Evolutionary conservation across 352 stramenopile genomes (phyloP).

Genomic region (Albugo laibachii): DNA sequence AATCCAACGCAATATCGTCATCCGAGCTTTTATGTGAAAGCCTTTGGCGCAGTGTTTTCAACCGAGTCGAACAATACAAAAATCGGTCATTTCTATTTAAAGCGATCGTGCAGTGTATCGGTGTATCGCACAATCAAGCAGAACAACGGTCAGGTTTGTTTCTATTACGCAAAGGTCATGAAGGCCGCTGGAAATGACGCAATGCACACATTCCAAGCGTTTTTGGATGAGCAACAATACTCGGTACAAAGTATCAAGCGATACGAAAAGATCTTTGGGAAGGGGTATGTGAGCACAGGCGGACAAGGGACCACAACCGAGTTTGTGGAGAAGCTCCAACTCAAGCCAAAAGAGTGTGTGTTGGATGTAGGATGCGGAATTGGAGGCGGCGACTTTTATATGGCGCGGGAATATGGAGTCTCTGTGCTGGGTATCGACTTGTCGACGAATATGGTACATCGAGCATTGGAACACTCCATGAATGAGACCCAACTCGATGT

Average conservation of each 20-base stretch:
- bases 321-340: slow-evolving; percentile 41
- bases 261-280: slow-evolving; percentile 58
- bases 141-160: slow-evolving; percentile 67
- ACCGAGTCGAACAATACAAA: slow-evolving; percentile 16
- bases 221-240: slow-evolving; percentile 51
- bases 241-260: slow-evolving; percentile 43
- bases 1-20: slow-evolving; percentile 57
- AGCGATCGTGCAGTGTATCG: slow-evolving; percentile 35
- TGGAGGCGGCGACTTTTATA: slow-evolving; percentile 78
- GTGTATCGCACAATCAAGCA: slow-evolving; percentile 63
- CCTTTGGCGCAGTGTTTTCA: slow-evolving; percentile 24
- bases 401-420: slow-evolving; percentile 76
- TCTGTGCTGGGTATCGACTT: slow-evolving; percentile 54
- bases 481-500: slow-evolving; percentile 20
- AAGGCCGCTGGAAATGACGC: slow-evolving; percentile 18
- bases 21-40: slow-evolving; percentile 35
- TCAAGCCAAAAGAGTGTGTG: slow-evolving; percentile 40
- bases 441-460: slow-evolving; percentile 59
- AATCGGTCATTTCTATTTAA: slow-evolving; percentile 35
- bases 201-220: slow-evolving; percentile 41
- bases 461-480: slow-evolving; percentile 42
- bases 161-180: slow-evolving; percentile 34
- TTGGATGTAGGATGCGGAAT: slow-evolving; percentile 83
- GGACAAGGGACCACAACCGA: slow-evolving; percentile 44
- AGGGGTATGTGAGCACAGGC: slow-evolving; percentile 49